Conservation (phyloP, 768 basidiomycete species). For the Roridomyces roridus region DNA sequence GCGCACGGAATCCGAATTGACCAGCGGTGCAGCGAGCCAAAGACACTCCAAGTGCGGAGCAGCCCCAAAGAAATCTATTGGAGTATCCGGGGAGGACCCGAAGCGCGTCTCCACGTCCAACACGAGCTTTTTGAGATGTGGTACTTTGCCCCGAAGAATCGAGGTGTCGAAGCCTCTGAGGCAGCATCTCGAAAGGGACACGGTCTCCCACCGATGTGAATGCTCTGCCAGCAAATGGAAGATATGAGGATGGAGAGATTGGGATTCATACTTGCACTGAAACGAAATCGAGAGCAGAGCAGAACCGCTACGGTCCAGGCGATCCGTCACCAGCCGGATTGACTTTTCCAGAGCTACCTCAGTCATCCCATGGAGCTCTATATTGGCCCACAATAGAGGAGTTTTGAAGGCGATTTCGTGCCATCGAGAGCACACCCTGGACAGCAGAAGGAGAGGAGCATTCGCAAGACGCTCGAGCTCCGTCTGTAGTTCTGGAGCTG, state of each 20-base stretch:
- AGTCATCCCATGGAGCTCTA: not conserved
- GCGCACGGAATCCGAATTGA: no score
- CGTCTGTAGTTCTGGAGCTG: not conserved
- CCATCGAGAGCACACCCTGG: no score
- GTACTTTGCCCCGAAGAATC: not conserved
- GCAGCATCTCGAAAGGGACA: no score
- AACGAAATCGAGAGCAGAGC: not conserved
- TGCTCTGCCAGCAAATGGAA: no score
- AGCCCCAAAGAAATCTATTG: not conserved
- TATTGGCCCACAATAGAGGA: not conserved
- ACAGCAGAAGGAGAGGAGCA: no score
- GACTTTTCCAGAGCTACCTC: not conserved
- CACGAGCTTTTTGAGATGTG: not conserved
- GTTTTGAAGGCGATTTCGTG: not conserved
- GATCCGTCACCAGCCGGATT: not conserved
- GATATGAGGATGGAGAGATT: not conserved
- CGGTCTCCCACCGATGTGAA: no score
- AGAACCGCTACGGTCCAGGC: not conserved
- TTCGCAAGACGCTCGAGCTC: constrained; percentile 5
- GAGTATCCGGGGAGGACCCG: not conserved
- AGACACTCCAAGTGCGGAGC: constrained; percentile 1
- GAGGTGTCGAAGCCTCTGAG: no score
- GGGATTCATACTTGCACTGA: no score
- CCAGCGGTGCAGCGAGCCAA: no score
- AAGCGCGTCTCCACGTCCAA: not conserved